phyloP scores from a whole-genome alignment of 768 basidiomycete species.

The Phlebiopsis flavidoalba region DNA sequence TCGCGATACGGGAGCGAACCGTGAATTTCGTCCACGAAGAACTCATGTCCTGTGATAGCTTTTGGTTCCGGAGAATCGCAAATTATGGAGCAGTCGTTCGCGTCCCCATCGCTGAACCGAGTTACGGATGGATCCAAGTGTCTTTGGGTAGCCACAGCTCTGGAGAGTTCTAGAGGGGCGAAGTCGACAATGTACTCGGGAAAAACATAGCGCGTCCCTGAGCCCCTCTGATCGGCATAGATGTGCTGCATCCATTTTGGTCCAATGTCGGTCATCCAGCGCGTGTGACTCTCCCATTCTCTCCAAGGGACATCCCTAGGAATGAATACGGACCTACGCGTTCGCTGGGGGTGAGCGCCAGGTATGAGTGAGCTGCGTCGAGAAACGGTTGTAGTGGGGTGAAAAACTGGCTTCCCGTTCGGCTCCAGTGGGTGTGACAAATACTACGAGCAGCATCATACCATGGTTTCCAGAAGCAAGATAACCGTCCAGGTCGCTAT shows the following conservation, averaged over 20 bases:
- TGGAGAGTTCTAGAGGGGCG: background rate
- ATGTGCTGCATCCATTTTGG: background rate
- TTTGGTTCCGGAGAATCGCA: background rate
- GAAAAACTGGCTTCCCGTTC: background rate
- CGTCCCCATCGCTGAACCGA: background rate
- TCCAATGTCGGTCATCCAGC: background rate
- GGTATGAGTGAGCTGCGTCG: background rate
- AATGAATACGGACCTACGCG: background rate
- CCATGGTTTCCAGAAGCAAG: background rate
- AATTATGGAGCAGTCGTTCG: background rate
- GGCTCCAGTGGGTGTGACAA: background rate
- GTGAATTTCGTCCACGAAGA: background rate
- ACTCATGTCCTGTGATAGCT: background rate
- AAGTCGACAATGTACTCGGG: conserved; percentile 2
- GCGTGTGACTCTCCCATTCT: background rate
- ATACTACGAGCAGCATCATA: conserved; percentile 1
- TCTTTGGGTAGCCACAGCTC: background rate
- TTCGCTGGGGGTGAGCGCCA: background rate
- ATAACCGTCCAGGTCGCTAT: background rate
- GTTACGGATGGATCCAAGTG: background rate
- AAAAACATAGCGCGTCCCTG: background rate
- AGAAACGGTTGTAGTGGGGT: background rate
- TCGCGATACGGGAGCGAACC: conserved; percentile 2
- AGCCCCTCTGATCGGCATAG: background rate
- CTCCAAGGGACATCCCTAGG: background rate